phyloP scores from a whole-genome alignment of 768 basidiomycete genomes.

The Obba rivulosa region DNA sequence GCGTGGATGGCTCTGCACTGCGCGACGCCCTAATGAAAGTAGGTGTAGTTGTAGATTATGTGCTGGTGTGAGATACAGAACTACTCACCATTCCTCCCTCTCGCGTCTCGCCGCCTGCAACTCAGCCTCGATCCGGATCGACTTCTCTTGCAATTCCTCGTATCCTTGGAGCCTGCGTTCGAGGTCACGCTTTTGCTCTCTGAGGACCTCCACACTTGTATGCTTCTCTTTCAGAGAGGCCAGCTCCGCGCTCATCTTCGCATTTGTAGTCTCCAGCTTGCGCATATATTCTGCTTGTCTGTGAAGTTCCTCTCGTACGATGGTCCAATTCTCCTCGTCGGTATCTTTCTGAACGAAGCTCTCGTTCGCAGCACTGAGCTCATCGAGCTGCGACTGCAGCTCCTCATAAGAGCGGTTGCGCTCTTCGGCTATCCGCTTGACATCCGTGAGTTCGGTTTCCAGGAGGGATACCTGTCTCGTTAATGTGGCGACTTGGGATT shows the following conservation, averaged over 20 bases:
- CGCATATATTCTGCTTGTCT: slow-evolving; percentile 60
- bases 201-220: slow-evolving; percentile 61
- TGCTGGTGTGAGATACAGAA: not conserved
- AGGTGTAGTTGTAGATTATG: not conserved
- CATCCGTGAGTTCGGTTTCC: slow-evolving; percentile 41
- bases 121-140: slow-evolving; percentile 57
- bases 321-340: slow-evolving; percentile 52
- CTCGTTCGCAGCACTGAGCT: slow-evolving; percentile 32
- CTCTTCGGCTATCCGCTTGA: slow-evolving; percentile 36
- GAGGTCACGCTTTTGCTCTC: slow-evolving; percentile 67
- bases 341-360: slow-evolving; percentile 19
- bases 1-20: slow-evolving; percentile 27
- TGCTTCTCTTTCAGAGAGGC: slow-evolving; percentile 46
- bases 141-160: slow-evolving; percentile 52
- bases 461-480: slow-evolving; percentile 41
- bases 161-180: slow-evolving; percentile 45
- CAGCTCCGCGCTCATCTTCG: slow-evolving; percentile 50
- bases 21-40: slow-evolving; percentile 34
- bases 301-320: slow-evolving; percentile 65
- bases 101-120: slow-evolving; percentile 55
- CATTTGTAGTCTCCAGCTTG: slow-evolving; percentile 54
- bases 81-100: slow-evolving; percentile 50
- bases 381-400: slow-evolving; percentile 46
- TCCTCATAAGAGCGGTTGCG: slow-evolving; percentile 35
- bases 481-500: slow-evolving; percentile 45